Evolutionary conservation across 306 rosid genomes (phyloP), one percentile per base, ranked within the genome.

Genomic region (Benincasa hispida): DNA sequence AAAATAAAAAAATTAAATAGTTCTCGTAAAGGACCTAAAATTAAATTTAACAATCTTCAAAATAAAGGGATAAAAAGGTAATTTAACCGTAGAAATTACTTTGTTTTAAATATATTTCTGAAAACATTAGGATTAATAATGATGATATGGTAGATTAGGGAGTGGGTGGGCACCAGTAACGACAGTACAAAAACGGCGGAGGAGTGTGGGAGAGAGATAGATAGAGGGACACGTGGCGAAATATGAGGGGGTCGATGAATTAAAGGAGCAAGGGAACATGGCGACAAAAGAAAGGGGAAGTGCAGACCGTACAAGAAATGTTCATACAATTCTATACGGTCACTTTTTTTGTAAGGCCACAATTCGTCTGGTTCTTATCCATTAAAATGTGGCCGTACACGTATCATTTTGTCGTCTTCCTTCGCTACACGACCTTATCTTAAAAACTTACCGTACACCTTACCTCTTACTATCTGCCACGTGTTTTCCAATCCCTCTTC

Each of bases 191-290:
- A 51, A 18, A 51, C 57, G 57, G 57, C 57, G 57, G 8, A 2
- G 74, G 1, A 4, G 42, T 21, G 39, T 1, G 28, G 13, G 27
- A 3, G 39, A 41, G 32, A 6, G 8, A 68, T 8, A n/a, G 3
- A 1, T 6, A 47, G 4, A 53, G 48, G 83, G 81, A 86, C 85
- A 84, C 77, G 57, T 81, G 91, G 77, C 83, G 55, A 13, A 58
- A 5, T 2, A 24, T 5, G 34, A 47, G 59, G 73, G 55, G 35
- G 6, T 3, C 30, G 57, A 41, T 21, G 17, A 2, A 59, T 51
- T 51, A 51, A 51, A 14, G 65, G 32, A 45, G 51, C 3, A 7
- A 60, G 19, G 67, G n/a, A 61, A 30, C 13, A 34, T 17, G 54
- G 41, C 48, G 25, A 77, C 80, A 77, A 77, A 77, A 15, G 19